Conservation (phyloP, 2,329 filamentous ascomycete species). For the Cadophora luteo-olivacea region DNA sequence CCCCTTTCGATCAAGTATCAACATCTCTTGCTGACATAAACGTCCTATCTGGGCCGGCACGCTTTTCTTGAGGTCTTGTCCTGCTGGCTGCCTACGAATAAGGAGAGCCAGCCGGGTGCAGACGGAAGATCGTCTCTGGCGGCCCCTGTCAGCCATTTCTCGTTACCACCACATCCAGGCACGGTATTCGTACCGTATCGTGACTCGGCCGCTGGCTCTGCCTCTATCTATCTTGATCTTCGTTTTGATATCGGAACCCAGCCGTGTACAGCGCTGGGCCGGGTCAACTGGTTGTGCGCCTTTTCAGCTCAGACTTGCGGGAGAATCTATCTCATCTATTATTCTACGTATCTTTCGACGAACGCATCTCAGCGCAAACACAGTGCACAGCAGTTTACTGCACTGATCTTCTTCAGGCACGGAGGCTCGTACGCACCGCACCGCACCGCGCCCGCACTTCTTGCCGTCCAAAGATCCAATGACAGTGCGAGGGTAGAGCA, state of each 20-base stretch:
- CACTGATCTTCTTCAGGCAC: constrained; percentile 14
- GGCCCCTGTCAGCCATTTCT: constrained; percentile 1
- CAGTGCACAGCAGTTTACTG: neutral
- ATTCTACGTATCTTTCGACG: neutral
- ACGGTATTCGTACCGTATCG: neutral
- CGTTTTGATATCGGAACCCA: constrained; percentile 2
- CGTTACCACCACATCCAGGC: neutral
- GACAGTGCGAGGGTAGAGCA: neutral
- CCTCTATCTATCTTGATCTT: neutral
- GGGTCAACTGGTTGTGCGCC: neutral
- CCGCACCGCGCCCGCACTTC: neutral
- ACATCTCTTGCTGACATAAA: constrained; percentile 8
- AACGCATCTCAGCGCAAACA: neutral
- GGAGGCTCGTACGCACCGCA: constrained; percentile 13
- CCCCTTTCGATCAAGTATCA: neutral
- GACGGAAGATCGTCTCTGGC: constrained; percentile 12
- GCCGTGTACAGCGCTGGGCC: neutral
- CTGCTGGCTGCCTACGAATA: neutral
- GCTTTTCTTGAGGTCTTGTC: neutral
- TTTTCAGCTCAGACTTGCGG: constrained; percentile 14
- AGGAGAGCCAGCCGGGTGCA: constrained; percentile 6
- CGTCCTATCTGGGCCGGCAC: neutral
- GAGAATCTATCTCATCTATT: constrained; percentile 3
- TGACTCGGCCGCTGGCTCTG: neutral
- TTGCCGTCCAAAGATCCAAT: constrained; percentile 14